These are phyloP conservation scores for Radiomyces spectabilis DNA, from an alignment of 192 early-diverging fungal genomes.

Conservation along the genomic window DNA sequence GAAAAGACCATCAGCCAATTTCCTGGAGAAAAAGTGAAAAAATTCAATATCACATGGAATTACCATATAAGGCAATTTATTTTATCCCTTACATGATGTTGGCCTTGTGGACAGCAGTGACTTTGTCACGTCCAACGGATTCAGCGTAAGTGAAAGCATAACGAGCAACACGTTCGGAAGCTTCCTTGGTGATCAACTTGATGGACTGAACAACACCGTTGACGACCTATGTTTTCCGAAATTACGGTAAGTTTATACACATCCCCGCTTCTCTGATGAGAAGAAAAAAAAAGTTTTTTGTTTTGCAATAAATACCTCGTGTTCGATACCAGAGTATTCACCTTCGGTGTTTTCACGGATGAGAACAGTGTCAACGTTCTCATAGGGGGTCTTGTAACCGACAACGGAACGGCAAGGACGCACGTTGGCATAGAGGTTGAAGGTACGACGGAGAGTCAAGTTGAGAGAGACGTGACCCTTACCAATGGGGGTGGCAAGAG, in stretches of 20 bases:
- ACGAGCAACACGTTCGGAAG: conserved; percentile 82
- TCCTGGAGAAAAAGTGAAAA: conserved; percentile 31
- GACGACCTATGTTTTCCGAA: conserved; percentile 53
- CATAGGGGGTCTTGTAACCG: conserved; percentile 94
- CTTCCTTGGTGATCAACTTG: conserved; percentile 97
- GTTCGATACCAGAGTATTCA: conserved; percentile 99
- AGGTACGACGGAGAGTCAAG: conserved; percentile 82
- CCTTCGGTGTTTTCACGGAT: conserved; percentile 99
- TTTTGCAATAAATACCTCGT: conserved; percentile 45
- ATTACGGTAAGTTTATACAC: background rate
- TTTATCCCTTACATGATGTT: conserved; percentile 82
- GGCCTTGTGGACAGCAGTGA: conserved; percentile 98
- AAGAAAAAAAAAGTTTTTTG: no score
- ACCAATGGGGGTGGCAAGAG: conserved; percentile 96
- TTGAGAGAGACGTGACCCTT: conserved; percentile 98
- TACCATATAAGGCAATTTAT: no score
- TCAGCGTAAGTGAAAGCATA: conserved; percentile 96
- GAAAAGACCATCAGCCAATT: conserved; percentile 96
- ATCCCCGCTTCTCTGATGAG: no score
- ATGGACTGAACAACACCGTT: conserved; percentile 98
- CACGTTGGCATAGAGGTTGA: conserved; percentile 98
- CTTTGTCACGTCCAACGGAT: conserved; percentile 81
- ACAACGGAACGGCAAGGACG: conserved; percentile 96
- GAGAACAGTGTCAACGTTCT: conserved; percentile 94
- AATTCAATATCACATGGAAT: background rate